Base-by-base conservation (phyloP, 371 early-diverging fungal species). In the Rhizopus sp. region DNA sequence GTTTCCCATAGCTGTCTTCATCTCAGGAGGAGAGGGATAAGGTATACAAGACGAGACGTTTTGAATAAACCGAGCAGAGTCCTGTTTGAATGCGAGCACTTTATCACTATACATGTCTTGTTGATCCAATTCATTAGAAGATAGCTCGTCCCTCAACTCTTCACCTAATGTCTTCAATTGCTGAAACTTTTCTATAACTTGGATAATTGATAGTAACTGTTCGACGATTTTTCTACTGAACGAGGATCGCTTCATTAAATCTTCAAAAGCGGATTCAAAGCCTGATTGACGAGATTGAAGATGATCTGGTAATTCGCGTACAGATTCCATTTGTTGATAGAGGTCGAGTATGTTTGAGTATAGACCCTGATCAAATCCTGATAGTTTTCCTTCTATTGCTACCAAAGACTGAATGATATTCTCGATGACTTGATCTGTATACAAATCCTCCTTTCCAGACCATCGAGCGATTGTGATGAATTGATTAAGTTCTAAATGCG, bases 261-360 rank as follows among this genome's bases (percentile, higher is more conserved):
- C 68, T 46, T 68, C 75, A 55, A 79, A 73, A 1, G 64, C 64
- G 45, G 69, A 66, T 64, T 83, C 83, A 50, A 83, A 70, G 0
- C 69, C 66, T 9, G 69, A 56, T 59, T 83, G 80, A 13, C 78
- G 71, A 23, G 51, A 55, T 23, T 77, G 64, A 7, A 83, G 59
- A 60, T 79, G 64, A 8, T 75, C 74, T 0, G 83, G 81, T 13
- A 82, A 32, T 1, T 49, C 44, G 8, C 46, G 53, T 3, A 70
- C 23, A 23, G 72, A 70, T 17, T 78, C 75, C 60, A 80, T 69
- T 46, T 78, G 79, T 56, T 82, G 77, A 53, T 77, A 80, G 0
- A 71, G 65, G 35, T 78, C 74, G 46, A 72, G 31, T 0, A 75
- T 68, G 1, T 72, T 61, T 5, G 76, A 57, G 38, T 78, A 80